Base-by-base conservation (phyloP, 192 early-diverging fungal genomes). In the Coemansia erecta region DNA sequence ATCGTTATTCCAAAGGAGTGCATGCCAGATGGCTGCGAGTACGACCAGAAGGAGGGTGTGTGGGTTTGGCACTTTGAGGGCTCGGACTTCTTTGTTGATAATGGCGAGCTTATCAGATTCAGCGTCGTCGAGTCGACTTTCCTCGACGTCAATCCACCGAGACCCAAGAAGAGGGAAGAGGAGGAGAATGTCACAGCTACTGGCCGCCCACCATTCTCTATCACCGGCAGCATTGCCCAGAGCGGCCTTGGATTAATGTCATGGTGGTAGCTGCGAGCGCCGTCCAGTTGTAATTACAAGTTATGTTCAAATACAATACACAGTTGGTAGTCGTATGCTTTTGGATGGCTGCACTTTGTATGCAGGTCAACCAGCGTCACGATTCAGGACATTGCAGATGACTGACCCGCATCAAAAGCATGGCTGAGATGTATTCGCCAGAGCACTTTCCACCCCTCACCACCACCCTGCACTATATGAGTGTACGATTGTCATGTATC, bases 21-120 rank as follows among this genome's bases (percentile, higher is more conserved):
- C 37, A 73, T 94, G 68, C 89, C 86, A 21, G 37, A 63, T 0
- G 80, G 81, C 23, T 84, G 86, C 22, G 79, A 82, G 19, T 96
- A 88, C 78, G 83, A 89, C 64, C 65, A 64, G 18, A 72, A 55
- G 8, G 87, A 91, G 53, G 84, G 86, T 31, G 85, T 91, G 19
- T 96, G 91, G 91, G 86, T 96, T 3, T 96, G 94, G 94, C 72
- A 83, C 45, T 92, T 88, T 57, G 87, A 89, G 13, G 87, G 85
- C 14, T 84, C 84, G 19, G 83, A 87, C 21, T 72, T 94, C 77
- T 93, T 81, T 56, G 87, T 96, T 84, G 92, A 96, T 63, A 61
- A 87, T 24, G 89, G 87, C 22, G 89, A 93, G 43, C 64, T 66
- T 3, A 86, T 96, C 28, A 77, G 91, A 28, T 89, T 96, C 70